Percentiles rank a stretch among this genome's conserved stretches.
Evolutionary conservation across 805 yeast species (phyloP).

Genomic region (Yamadazyma endophytica): DNA sequence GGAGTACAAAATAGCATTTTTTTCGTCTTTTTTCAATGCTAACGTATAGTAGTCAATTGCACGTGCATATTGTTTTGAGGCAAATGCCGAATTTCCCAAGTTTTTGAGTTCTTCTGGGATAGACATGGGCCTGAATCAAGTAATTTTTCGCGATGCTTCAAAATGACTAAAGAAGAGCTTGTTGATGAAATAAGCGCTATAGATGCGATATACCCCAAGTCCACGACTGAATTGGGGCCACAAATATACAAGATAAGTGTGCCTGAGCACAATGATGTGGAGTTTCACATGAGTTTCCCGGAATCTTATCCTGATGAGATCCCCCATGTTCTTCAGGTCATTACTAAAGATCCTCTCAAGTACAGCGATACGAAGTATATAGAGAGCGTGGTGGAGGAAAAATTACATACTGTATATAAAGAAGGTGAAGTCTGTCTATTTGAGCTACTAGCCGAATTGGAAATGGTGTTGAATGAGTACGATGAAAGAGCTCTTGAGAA

Average conservation of each 20-base stretch:
- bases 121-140: slow-evolving; percentile 15
- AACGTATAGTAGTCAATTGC: slow-evolving; percentile 55
- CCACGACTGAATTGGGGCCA: slow-evolving; percentile 36
- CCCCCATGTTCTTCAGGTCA: slow-evolving; percentile 64
- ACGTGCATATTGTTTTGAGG: slow-evolving; percentile 35
- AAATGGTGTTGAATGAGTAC: slow-evolving; percentile 38
- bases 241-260: slow-evolving; percentile 44
- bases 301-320: slow-evolving; percentile 57
- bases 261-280: slow-evolving; percentile 61
- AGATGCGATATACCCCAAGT: slow-evolving; percentile 81
- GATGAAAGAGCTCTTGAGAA: slow-evolving; percentile 19
- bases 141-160: slow-evolving; percentile 1
- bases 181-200: slow-evolving; percentile 76
- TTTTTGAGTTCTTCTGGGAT: slow-evolving; percentile 29
- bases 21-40: slow-evolving; percentile 48
- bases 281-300: slow-evolving; percentile 71
- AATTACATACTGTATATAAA: slow-evolving; percentile 48
- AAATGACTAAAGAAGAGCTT: slow-evolving; percentile 43
- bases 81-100: slow-evolving; percentile 54
- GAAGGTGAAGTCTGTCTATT: slow-evolving; percentile 73
- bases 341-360: slow-evolving; percentile 22
- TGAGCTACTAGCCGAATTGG: slow-evolving; percentile 69
- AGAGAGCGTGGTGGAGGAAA: slow-evolving; percentile 43
- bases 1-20: slow-evolving; percentile 56
- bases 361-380: slow-evolving; percentile 44